Base-by-base conservation (phyloP, 495 filamentous ascomycete genomes). In the Haplographium delicatum region DNA sequence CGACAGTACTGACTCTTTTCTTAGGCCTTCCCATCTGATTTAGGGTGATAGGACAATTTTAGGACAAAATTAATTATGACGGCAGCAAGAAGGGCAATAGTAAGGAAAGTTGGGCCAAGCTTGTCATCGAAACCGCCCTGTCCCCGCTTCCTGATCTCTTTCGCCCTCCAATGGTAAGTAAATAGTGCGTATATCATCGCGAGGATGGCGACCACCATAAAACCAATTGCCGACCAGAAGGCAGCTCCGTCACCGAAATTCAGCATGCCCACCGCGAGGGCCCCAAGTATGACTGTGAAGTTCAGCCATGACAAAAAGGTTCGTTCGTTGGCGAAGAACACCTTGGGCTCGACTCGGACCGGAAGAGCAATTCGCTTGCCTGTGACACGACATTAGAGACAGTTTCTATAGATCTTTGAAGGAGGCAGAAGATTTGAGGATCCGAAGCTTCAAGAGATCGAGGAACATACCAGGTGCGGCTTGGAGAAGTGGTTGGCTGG, bases 291-390 rank as follows among this genome's bases (percentile, higher is more conserved):
- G 62, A 97, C 91, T 63, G 88, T 93, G 78, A 97, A 97, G 75
- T 97, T 97, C 59, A 99, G 86, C 94, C 94, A 99, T 63, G 87
- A 93, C 61, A 99, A 83, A 63, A 97, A 99, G 33, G 93, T 99
- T 44, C 93, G 90, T 74, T 99, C 93, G 74, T 97, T 97, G 67
- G 93, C 93, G 77, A 99, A 99, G 82, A 97, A 99, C 72, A 98
- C 93, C 70, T 99, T 99, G 31, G 93, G 93, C 66, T 99, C 93
- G 68, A 99, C 91, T 54, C 93, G 90, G 34, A 90, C 95, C 46
- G 93, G 93, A 54, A 99, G 89, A 54, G 94, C 91, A 66, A 99
- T 99, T 58, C 93, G 89, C 67, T 99, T 99, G 76, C 90, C 90
- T 89, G 62, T 25, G 33, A 51, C 22, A 27, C 20, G 7, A 2